Conservation (phyloP, 2,329 filamentous ascomycete genomes). For the Clonostachys byssicola region DNA sequence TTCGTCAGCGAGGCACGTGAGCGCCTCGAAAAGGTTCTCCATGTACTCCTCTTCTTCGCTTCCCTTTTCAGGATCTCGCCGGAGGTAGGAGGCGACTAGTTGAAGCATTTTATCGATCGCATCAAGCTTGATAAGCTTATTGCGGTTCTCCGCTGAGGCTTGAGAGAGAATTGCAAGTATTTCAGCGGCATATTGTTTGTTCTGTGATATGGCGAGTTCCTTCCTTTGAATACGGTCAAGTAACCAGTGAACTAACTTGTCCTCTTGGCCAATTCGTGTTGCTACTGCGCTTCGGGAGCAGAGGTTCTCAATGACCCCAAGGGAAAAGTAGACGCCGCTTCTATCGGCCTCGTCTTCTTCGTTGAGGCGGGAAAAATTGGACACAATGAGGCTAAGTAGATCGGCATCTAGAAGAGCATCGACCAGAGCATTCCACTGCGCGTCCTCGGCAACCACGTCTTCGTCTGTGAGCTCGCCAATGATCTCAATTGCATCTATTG, state of each 20-base stretch:
- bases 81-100: constrained; percentile 78
- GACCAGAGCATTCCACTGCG: constrained; percentile 76
- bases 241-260: constrained; percentile 71
- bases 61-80: constrained; percentile 79
- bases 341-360: constrained; percentile 71
- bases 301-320: constrained; percentile 82
- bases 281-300: constrained; percentile 66
- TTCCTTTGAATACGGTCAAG: constrained; percentile 65
- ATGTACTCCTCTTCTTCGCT: constrained; percentile 92
- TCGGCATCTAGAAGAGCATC: constrained; percentile 64
- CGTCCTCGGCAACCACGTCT: constrained; percentile 76
- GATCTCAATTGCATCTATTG: constrained; percentile 86
- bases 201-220: constrained; percentile 72
- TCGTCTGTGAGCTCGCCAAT: constrained; percentile 90
- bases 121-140: constrained; percentile 59
- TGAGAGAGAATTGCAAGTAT: constrained; percentile 86
- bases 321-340: constrained; percentile 79
- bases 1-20: constrained; percentile 79
- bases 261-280: constrained; percentile 67
- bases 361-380: constrained; percentile 75
- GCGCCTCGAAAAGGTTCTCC: constrained; percentile 85
- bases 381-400: constrained; percentile 68
- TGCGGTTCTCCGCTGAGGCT: constrained; percentile 62
- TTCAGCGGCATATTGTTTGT: constrained; percentile 93
- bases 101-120: constrained; percentile 79